A percentile compares a stretch with the other conserved stretches of the same genome.
Evolutionary conservation across 1,284 basidiomycete species (phyloP).

Genomic region (Tilletia indica): DNA sequence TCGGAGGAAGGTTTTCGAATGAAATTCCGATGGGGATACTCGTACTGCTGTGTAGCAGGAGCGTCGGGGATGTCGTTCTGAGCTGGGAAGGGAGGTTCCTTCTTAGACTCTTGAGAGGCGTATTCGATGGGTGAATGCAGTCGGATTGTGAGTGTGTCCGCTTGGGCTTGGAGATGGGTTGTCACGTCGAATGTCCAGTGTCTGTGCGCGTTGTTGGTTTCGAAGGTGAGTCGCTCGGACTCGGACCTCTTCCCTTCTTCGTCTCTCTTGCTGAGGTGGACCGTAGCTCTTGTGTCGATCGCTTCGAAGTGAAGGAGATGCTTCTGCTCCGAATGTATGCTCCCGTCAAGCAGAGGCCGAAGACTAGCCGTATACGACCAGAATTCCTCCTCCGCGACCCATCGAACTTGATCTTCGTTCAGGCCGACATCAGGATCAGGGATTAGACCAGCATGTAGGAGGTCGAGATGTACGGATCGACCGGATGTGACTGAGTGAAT

Average conservation of each 20-base stretch:
- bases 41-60: constrained; percentile 27
- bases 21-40: constrained; percentile 40
- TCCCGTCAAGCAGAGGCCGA: constrained; percentile 20
- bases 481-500: constrained; percentile 62
- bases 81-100: constrained; percentile 29
- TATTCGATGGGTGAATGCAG: constrained; percentile 28
- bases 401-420: constrained; percentile 65
- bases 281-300: constrained; percentile 65
- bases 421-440: constrained; percentile 64
- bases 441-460: constrained; percentile 63
- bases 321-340: constrained; percentile 45
- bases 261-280: constrained; percentile 62
- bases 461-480: constrained; percentile 63
- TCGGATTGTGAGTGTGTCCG: constrained; percentile 26
- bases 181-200: constrained; percentile 62
- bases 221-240: background rate
- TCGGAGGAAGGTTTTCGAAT: constrained; percentile 46
- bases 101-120: constrained; percentile 22
- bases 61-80: constrained; percentile 20
- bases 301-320: constrained; percentile 64
- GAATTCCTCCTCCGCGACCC: constrained; percentile 63
- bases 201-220: constrained; percentile 65
- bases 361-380: constrained; percentile 68
- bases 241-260: constrained; percentile 55
- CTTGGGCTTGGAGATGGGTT: background rate